phyloP scores from a whole-genome alignment of 257 asterid species.

The Nicotiana benthamiana region DNA sequence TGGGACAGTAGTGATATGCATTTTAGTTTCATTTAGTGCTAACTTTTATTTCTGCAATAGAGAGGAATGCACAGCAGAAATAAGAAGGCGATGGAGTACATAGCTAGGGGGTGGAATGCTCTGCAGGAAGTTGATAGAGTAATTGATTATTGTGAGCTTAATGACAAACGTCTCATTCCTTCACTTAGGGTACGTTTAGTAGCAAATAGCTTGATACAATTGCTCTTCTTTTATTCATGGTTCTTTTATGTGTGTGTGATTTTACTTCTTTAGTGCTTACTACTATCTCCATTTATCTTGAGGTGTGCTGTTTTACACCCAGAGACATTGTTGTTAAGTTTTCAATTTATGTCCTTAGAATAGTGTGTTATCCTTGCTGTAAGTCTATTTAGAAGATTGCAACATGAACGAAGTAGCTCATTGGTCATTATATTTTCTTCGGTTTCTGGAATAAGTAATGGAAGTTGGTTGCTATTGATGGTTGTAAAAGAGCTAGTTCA shows the following conservation, averaged over 20 bases:
- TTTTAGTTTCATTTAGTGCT: neutral
- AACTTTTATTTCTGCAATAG: constrained; percentile 18
- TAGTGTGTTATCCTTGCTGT: neutral
- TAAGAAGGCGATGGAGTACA: constrained; percentile 76
- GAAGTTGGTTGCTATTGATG: neutral
- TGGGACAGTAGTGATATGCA: neutral
- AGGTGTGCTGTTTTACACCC: neutral
- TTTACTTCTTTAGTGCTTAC: neutral
- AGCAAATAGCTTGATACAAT: neutral
- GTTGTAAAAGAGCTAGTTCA: neutral
- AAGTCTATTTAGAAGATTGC: neutral
- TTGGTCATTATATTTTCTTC: neutral
- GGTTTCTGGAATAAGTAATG: neutral
- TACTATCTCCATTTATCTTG: neutral
- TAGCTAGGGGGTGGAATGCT: constrained; percentile 87
- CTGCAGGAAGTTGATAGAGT: constrained; percentile 91
- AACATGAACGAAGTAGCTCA: neutral
- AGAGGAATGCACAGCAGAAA: constrained; percentile 82
- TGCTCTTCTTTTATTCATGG: neutral
- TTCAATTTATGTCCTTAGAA: neutral
- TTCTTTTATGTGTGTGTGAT: neutral
- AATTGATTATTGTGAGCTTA: constrained; percentile 69
- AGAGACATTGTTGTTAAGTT: neutral
- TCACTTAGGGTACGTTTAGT: constrained; percentile 47
- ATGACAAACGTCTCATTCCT: constrained; percentile 82